Evolutionary conservation across 164 flowering plant genomes (phyloP).

Genomic region (Stephania japonica): DNA sequence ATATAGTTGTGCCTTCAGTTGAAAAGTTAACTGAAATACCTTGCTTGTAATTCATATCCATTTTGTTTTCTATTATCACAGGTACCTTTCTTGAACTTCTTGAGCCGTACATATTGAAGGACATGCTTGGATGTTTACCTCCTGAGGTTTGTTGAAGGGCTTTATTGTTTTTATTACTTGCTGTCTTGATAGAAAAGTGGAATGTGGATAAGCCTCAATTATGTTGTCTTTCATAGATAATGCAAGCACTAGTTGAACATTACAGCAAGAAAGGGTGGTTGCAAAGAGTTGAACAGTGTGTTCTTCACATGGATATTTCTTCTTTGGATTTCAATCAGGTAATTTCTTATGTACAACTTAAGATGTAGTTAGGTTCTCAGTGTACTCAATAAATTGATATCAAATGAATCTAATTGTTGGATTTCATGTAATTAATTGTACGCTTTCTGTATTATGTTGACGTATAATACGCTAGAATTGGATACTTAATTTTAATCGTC

Average conservation of each 20-base stretch:
- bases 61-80: constrained; percentile 16
- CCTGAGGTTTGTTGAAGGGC: constrained; percentile 57
- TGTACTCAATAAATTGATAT: constrained; percentile 7
- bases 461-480: constrained; percentile 1
- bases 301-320: constrained; percentile 97
- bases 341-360: background rate
- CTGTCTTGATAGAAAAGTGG: background rate
- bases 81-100: constrained; percentile 97
- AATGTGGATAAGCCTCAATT: no score
- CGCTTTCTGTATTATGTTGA: constrained; percentile 1
- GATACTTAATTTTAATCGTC: constrained; percentile 12
- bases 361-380: background rate
- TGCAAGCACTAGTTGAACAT: constrained; percentile 99
- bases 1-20: background rate
- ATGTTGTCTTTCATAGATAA: constrained; percentile 44
- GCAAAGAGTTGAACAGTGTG: constrained; percentile 97
- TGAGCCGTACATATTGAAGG: constrained; percentile 94
- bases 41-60: background rate
- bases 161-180: background rate
- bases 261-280: constrained; percentile 94
- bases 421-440: background rate
- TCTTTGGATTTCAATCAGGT: constrained; percentile 99
- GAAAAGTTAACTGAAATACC: background rate
- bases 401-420: background rate
- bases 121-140: constrained; percentile 93